Evolutionary conservation across 148 eudicot genomes (phyloP), one percentile per base, ranked within the genome.

Genomic region (Spergularia marina): DNA sequence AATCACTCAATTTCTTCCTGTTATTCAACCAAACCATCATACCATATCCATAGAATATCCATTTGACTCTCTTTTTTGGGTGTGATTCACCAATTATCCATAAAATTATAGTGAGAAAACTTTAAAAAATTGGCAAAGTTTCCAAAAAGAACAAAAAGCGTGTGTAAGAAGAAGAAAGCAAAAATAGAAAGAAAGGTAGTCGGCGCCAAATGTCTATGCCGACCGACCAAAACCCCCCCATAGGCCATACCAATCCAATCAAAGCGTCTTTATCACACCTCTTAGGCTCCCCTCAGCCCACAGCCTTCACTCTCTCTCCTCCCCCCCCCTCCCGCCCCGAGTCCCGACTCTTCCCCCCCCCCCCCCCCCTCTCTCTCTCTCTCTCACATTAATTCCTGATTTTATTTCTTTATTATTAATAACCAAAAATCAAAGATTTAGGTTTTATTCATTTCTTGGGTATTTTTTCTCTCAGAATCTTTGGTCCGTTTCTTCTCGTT

Each of bases 131-230:
- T 9, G 6, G 16, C 20, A 13, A 55, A 55, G 59, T 65, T 65
- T 65, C 11, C 15, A 54, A 11, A 36, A 36, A 71, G 14, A 12
- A 60, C 3, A 21, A 21, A 60, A 44, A 44, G 49, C 4, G 9
- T 44, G 25, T 44, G 10, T 44, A 13, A 16, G 14, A 53, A 12
- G 54, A 49, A 47, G 41, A 44, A 47, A 76, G 49, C 36, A 30
- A 30, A 30, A 30, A 30, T 30, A 30, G 36, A 30, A 30, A 12
- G 10, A 23, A 23, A 57, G 77, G 18, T 55, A 84, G 84, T 86
- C 89, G 90, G 88, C 92, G 92, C 74, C 80, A 62, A 65, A 72
- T 80, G 87, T 82, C 82, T 62, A n/a, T 87, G 82, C 88, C 87
- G 88, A 89, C 49, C 49, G 10, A 44, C 36, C 36, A 30, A 30